Base-by-base conservation (phyloP, 169 alveolate genomes). In the Eimeria sp. region DNA sequence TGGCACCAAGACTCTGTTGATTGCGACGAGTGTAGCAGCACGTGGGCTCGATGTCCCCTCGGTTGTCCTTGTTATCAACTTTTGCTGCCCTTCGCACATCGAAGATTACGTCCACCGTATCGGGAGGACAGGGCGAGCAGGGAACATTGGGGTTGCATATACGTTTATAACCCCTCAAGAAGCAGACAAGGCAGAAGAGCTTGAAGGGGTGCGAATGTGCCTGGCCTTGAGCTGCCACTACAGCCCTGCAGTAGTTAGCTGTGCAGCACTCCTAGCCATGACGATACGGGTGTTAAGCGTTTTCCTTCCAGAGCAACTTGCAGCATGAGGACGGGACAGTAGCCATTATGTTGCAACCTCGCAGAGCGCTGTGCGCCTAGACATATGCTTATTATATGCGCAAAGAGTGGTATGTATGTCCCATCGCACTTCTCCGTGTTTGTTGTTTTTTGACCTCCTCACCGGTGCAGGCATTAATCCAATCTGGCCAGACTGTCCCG, bases 101-200 rank as follows among this genome's bases (percentile, higher is more conserved):
- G 99, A 99, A 91, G 99, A 99, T 97, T 99, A 99, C 97, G 99
- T 99, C 30, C 99, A 99, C 98, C 97, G 99, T 94, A 99, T 99
- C 40, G 99, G 99, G 5, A 97, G 99, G 90, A 99, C 99, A 2
- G 99, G 99, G 4, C 95, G 99, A 63, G 99, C 99, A 9, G 99
- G 99, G 22, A 98, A 98, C 73, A 98, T 99, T 58, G 99, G 99
- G 22, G 99, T 99, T 18, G 99, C 99, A 5, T 98, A 98, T 94
- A 99, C 99, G 45, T 99, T 99, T 95, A 97, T 99, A 22, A 96
- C 98, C 14, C 98, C 99, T 51, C 97, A 97, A 30, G 99, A 99
- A 54, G 99, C 99, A 67, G 99, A 98, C 54, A 97, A 99, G 95
- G 99, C 99, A 4, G 98, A 98, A 76, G 99, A 99, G 92, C 98